Evolutionary conservation across 2,329 filamentous ascomycete genomes (phyloP).

Genomic region (Phoma sp.): DNA sequence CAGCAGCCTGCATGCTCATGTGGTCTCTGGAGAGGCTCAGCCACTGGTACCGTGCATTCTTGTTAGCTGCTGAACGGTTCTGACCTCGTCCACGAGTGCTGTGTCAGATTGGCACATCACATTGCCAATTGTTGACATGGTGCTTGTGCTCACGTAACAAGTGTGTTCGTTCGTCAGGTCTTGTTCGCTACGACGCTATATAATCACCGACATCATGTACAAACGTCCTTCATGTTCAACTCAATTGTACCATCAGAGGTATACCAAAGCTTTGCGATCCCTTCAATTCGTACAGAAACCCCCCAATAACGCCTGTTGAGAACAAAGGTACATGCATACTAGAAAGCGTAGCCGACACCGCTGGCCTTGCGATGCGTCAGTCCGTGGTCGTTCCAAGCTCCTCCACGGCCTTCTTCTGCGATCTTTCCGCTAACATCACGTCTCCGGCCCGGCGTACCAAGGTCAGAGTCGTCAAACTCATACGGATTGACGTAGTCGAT

Average conservation of each 20-base stretch:
- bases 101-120: background rate
- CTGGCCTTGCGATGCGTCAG: constrained; percentile 51
- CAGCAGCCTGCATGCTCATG: constrained; percentile 3
- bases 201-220: constrained; percentile 13
- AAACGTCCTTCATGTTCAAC: background rate
- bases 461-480: constrained; percentile 39
- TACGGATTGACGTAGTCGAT: constrained; percentile 53
- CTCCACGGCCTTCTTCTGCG: constrained; percentile 71
- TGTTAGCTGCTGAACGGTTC: constrained; percentile 2
- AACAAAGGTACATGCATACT: background rate
- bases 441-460: constrained; percentile 39
- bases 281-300: background rate
- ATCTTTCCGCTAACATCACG: constrained; percentile 74
- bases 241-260: background rate
- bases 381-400: constrained; percentile 34
- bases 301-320: background rate
- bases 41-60: background rate
- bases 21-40: background rate
- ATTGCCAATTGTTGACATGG: background rate
- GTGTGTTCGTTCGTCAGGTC: constrained; percentile 6
- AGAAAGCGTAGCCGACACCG: constrained; percentile 33
- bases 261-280: constrained; percentile 1
- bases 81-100: background rate
- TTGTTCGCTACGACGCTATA: constrained; percentile 6
- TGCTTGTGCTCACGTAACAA: background rate